Evolutionary conservation across 805 yeast genomes (phyloP), one percentile per base, ranked within the genome.

Genomic region (Millerago galiae): DNA sequence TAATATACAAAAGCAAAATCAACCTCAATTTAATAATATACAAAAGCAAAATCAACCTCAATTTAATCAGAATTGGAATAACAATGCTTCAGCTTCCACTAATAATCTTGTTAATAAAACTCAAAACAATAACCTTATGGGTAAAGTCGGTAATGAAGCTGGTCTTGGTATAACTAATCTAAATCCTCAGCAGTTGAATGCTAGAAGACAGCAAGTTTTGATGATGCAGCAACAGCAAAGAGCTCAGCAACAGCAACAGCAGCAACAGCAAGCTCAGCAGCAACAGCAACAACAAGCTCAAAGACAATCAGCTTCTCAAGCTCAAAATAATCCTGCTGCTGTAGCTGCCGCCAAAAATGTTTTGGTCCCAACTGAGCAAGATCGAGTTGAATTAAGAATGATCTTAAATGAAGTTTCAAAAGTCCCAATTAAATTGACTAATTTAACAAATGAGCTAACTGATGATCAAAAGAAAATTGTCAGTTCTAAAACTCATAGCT

Each of bases 391-490:
- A 44, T 70, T 88, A 47, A 74, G 79, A 45, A 72, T 72, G 43
- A 72, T 89, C 34, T 71, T 80, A 44, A 82, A 77, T 28, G 95
- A 84, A 46, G 89, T 83, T 2, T 69, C 83, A 0, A 68, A 75
- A 21, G 77, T 80, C 38, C 83, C 86, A 10, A 74, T 85, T 31
- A 75, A 78, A 34, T 60, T 86, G 44, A 77, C 79, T 42, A 85
- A 83, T 53, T 71, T 83, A 41, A 81, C 93, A 0, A 68, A 69
- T 53, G 63, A 71, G 35, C 66, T 88, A 40, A 63, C 81, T 1
- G 76, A 72, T 24, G 80, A 75, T 26, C 91, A 86, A 51, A 84
- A 83, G 61, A 72, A 68, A 32, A 67, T 67, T 38, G 82, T 82
- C 18, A 67, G 75, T 34, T 75, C 79, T 16, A 70, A 75, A 21